Evolutionary conservation across 225 moss, liverwort and hornwort genomes (phyloP).

Genomic region (Marchantia polymorpha): DNA sequence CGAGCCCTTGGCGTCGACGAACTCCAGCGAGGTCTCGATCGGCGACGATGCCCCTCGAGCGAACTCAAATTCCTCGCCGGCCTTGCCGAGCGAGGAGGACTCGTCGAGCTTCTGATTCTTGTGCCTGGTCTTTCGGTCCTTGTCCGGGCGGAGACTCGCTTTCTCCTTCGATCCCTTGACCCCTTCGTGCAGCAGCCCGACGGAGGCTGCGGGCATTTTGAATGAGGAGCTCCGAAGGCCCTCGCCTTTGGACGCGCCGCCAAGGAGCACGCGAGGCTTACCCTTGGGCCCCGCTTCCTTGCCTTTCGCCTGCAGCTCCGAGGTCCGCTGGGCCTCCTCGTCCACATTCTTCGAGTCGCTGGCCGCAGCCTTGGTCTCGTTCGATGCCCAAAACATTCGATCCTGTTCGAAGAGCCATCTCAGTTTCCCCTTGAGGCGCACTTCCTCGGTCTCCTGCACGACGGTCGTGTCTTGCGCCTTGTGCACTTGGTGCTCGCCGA

Average conservation of each 20-base stretch:
- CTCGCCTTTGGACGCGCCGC: neutral
- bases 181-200: neutral
- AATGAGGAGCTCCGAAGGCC: neutral
- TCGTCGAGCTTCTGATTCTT: neutral
- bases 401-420: slow-evolving; percentile 61
- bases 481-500: slow-evolving; percentile 27
- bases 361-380: slow-evolving; percentile 26
- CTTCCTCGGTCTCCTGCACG: slow-evolving; percentile 21
- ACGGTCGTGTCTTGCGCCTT: neutral
- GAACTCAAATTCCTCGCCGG: neutral
- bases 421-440: slow-evolving; percentile 48
- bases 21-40: neutral
- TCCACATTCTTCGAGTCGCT: neutral
- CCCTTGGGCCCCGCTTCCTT: too few relatives aligned
- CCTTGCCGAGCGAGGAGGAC: neutral
- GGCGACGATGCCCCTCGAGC: neutral
- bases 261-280: neutral
- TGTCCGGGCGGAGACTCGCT: neutral
- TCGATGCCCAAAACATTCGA: slow-evolving; percentile 54
- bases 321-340: neutral
- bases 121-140: neutral
- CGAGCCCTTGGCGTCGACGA: slow-evolving; percentile 8
- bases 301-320: slow-evolving; percentile 9
- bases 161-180: neutral
- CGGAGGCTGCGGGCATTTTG: neutral